phyloP scores from a whole-genome alignment of 192 early-diverging fungal genomes.

The Gaertneriomyces sp. region DNA sequence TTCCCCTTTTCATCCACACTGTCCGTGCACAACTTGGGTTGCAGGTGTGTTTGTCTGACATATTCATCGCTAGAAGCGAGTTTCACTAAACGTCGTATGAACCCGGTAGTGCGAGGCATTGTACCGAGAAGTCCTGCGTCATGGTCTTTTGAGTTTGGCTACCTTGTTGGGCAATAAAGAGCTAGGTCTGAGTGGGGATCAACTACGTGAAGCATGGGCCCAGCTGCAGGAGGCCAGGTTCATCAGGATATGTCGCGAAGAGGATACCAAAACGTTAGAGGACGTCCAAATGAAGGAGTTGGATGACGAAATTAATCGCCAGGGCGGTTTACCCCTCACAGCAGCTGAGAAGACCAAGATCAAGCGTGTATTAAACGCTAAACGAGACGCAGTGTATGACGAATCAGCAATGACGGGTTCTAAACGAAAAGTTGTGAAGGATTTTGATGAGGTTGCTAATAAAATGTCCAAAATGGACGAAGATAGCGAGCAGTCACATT shows the following conservation, averaged over 20 bases:
- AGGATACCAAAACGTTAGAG: conserved; percentile 26
- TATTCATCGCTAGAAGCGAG: neutral
- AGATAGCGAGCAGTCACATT: neutral
- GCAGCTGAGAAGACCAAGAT: conserved; percentile 44
- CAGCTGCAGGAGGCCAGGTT: conserved; percentile 24
- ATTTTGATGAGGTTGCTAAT: conserved; percentile 30
- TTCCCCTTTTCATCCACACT: conserved; percentile 29
- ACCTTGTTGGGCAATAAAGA: neutral
- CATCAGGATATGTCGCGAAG: conserved; percentile 18
- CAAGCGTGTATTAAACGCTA: conserved; percentile 15
- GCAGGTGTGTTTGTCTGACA: conserved; percentile 14
- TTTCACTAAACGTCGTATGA: neutral
- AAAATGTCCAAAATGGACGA: conserved; percentile 10
- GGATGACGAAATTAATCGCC: conserved; percentile 30
- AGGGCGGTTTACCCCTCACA: conserved; percentile 34
- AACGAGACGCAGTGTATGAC: conserved; percentile 28
- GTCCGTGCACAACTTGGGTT: conserved; percentile 24
- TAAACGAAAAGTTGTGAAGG: conserved; percentile 38
- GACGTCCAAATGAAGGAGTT: conserved; percentile 36
- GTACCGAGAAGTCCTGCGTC: conserved; percentile 20
- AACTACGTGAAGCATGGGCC: conserved; percentile 24
- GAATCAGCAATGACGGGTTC: conserved; percentile 24
- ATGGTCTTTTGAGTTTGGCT: conserved; percentile 32
- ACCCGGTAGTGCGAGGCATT: conserved; percentile 5
- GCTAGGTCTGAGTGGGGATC: conserved; percentile 13